Evolutionary conservation across 1,139 yeast species (phyloP).

Genomic region (Yamadazyma membranifaciens): DNA sequence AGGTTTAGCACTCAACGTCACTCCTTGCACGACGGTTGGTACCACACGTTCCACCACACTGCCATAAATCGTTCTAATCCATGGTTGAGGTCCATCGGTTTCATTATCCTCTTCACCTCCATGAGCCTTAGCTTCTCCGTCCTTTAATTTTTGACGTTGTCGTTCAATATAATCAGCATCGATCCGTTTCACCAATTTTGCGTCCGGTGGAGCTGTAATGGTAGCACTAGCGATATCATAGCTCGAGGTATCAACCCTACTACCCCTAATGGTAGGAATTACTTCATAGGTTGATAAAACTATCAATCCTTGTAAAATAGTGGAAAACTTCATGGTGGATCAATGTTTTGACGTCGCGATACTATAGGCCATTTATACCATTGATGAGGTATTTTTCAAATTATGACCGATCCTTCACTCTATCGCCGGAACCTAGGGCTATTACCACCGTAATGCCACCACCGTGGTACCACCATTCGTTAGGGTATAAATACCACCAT

Average conservation of each 20-base stretch:
- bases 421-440: no score
- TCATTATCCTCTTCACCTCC: slow-evolving; percentile 11
- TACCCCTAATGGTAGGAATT: no score
- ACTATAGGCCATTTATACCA: neutral
- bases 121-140: slow-evolving; percentile 8
- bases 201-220: slow-evolving; percentile 9
- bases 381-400: neutral
- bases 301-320: neutral
- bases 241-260: neutral
- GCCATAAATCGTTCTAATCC: slow-evolving; percentile 71
- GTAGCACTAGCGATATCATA: slow-evolving; percentile 1
- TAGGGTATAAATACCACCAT: no score
- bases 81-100: slow-evolving; percentile 45
- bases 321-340: neutral
- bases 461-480: neutral
- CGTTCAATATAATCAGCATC: slow-evolving; percentile 40
- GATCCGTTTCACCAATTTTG: slow-evolving; percentile 17
- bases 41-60: slow-evolving; percentile 61
- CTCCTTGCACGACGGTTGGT: slow-evolving; percentile 80
- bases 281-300: no score
- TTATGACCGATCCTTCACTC: neutral
- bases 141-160: slow-evolving; percentile 22
- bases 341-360: slow-evolving; percentile 2
- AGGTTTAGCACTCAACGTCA: slow-evolving; percentile 76
- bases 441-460: no score